A percentile compares a stretch with the other conserved stretches of the same genome.
phyloP scores from a whole-genome alignment of 495 filamentous ascomycete genomes.

The Penicillium maclennaniae region DNA sequence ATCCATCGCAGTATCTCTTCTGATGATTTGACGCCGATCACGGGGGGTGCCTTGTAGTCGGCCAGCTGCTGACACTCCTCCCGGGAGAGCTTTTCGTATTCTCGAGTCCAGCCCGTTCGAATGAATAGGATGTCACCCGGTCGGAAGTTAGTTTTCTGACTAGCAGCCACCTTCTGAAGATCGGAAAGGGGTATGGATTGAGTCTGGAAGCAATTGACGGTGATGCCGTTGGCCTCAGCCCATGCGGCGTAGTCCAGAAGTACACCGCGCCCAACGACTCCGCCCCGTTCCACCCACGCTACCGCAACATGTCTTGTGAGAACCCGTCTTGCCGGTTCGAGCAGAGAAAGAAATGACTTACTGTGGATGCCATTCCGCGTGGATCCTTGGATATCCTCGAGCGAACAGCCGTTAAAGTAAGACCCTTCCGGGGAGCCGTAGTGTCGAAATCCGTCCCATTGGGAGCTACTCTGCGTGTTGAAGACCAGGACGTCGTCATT shows the following conservation, averaged over 20 bases:
- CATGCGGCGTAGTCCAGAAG: constrained; percentile 56
- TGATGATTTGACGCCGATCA: constrained; percentile 44
- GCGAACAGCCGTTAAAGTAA: constrained; percentile 61
- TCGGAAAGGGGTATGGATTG: constrained; percentile 37
- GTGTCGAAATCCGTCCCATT: constrained; percentile 57
- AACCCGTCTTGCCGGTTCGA: not conserved
- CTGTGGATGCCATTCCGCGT: constrained; percentile 40
- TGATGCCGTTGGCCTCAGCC: constrained; percentile 35
- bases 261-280: constrained; percentile 54
- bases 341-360: constrained; percentile 18
- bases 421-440: constrained; percentile 42
- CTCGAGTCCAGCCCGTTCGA: constrained; percentile 45
- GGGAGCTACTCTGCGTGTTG: constrained; percentile 55
- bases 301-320: not conserved
- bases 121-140: constrained; percentile 56
- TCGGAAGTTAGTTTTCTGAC: constrained; percentile 34
- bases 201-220: constrained; percentile 35
- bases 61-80: constrained; percentile 30
- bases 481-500: constrained; percentile 60
- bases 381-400: constrained; percentile 51
- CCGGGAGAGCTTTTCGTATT: constrained; percentile 33
- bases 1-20: constrained; percentile 44
- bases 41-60: constrained; percentile 23
- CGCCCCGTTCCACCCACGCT: constrained; percentile 44
- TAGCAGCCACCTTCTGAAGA: constrained; percentile 36